Evolutionary conservation across 2,329 filamentous ascomycete genomes (phyloP).

Genomic region (Diplodia sapinea): DNA sequence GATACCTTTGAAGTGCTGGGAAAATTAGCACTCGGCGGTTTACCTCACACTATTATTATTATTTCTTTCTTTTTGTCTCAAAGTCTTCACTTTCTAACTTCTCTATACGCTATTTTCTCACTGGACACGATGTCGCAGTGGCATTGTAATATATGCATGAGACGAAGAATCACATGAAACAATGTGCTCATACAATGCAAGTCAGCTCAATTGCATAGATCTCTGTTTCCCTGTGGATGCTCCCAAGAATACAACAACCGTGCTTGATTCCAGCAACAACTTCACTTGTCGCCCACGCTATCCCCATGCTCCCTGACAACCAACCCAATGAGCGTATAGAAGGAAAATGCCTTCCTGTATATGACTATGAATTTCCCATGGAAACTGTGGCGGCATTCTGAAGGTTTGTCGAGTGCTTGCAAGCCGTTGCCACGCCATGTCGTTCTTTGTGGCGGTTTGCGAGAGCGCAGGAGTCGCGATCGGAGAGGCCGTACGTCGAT

Average conservation of each 20-base stretch:
- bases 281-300: too few relatives aligned
- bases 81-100: background rate
- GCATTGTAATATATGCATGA: constrained; percentile 10
- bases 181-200: background rate
- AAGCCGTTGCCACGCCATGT: too few relatives aligned
- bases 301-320: too few relatives aligned
- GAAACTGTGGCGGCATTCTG: too few relatives aligned
- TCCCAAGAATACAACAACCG: too few relatives aligned
- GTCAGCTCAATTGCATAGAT: background rate
- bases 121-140: background rate
- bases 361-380: too few relatives aligned
- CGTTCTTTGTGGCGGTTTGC: too few relatives aligned
- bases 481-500: too few relatives aligned
- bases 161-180: background rate
- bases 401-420: background rate
- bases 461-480: too few relatives aligned
- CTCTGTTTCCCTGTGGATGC: background rate
- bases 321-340: too few relatives aligned
- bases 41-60: background rate
- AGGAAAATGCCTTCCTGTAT: too few relatives aligned
- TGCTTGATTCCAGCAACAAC: too few relatives aligned
- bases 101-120: background rate
- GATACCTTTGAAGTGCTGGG: background rate
- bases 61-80: background rate
- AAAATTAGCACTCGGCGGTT: constrained; percentile 14